Evolutionary conservation across 176 grass and related monocot species (phyloP), one percentile per base, ranked within the genome.

Genomic region (Oryza longistaminata): DNA sequence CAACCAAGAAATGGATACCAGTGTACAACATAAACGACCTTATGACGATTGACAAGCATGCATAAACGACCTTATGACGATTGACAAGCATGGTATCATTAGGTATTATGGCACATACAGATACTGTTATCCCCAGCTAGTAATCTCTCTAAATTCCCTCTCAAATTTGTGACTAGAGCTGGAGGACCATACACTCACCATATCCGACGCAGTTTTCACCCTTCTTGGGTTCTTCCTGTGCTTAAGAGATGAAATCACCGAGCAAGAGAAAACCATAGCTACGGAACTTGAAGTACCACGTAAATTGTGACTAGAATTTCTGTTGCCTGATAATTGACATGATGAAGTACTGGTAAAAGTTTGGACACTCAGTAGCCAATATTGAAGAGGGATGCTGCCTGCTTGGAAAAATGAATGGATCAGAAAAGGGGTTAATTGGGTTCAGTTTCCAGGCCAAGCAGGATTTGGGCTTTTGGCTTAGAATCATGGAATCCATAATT

Each of bases 21-120:
- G 35, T 65, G 52, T 22, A 71, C 12, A 43, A 31, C 71, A 22
- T 6, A 83, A 6, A 61, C 14, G 40, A 71, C 62, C 45, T 19
- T 5, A 70, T 22, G 21, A n/a, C n/a, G n/a, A n/a, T n/a, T n/a
- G n/a, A n/a, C n/a, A n/a, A n/a, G n/a, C n/a, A n/a, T n/a, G n/a
- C 71, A 22, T 6, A 83, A 6, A 61, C 14, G 40, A 71, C 62
- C 45, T 19, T 5, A 70, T 22, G 21, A n/a, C n/a, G n/a, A n/a
- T n/a, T n/a, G n/a, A 39, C 73, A 77, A 77, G 15, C 13, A 64
- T 87, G 15, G 15, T 31, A 46, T 77, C 64, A 27, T 70, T 24
- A 70, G 68, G 27, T 25, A 74, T 9, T 24, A 40, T 16, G 25
- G 7, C 48, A 62, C 2, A 64, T 19, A 79, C 48, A 46, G 21